Conservation (phyloP, 257 asterid species). For the Solanum chaucha region DNA sequence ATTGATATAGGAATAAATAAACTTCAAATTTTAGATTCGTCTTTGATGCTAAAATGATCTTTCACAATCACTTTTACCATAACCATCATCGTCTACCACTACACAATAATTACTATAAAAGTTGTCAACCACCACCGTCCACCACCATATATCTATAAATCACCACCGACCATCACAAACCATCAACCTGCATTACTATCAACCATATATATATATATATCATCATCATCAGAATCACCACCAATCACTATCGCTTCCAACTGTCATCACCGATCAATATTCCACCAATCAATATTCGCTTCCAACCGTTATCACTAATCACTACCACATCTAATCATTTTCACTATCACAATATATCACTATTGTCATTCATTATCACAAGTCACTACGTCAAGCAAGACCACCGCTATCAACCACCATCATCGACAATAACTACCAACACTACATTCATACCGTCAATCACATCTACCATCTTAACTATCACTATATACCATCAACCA, state of each 20-base stretch:
- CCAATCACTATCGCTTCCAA: background rate
- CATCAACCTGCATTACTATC: background rate
- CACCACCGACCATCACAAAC: background rate
- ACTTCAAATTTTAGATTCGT: background rate
- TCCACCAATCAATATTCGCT: background rate
- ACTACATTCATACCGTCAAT: background rate
- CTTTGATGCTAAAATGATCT: background rate
- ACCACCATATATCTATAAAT: background rate
- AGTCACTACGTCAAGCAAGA: background rate
- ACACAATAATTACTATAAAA: background rate
- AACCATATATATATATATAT: background rate
- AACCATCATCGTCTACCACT: background rate
- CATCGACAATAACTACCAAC: background rate
- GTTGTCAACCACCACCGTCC: background rate
- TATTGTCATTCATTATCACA: background rate
- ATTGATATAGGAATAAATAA: background rate
- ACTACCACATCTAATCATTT: background rate
- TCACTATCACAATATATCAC: background rate
- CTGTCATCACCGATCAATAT: background rate
- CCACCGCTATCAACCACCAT: background rate
- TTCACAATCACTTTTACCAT: background rate
- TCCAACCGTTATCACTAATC: background rate
- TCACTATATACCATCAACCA: background rate
- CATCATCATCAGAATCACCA: background rate
- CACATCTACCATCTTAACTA: background rate